phyloP scores from a whole-genome alignment of 2,329 filamentous ascomycete species.

The Neodidymelliopsis sp. region DNA sequence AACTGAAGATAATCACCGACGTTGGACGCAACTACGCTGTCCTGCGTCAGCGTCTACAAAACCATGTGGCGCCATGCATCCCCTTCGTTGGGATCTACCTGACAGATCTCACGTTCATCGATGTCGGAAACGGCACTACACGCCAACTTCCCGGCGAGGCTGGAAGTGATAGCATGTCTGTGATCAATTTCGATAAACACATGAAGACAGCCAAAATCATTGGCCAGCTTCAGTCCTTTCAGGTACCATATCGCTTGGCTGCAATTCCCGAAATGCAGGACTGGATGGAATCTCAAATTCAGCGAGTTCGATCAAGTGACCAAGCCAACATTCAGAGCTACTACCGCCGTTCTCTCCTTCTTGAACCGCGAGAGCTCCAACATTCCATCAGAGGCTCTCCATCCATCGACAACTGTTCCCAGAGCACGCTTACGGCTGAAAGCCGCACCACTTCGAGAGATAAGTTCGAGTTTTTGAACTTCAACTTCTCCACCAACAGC shows the following conservation, averaged over 20 bases:
- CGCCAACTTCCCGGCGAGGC: constrained; percentile 72
- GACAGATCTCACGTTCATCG: constrained; percentile 94
- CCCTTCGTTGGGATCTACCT: constrained; percentile 97
- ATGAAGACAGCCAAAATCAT: constrained; percentile 94
- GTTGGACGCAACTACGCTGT: constrained; percentile 90
- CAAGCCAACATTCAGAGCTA: constrained; percentile 70
- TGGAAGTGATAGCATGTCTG: constrained; percentile 70
- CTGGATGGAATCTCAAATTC: constrained; percentile 86
- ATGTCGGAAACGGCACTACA: constrained; percentile 88
- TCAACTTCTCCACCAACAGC: constrained; percentile 45
- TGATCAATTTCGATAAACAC: constrained; percentile 99
- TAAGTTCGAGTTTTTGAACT: constrained; percentile 49
- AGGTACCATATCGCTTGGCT: constrained; percentile 85
- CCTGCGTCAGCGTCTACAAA: constrained; percentile 81
- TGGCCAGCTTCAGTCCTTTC: constrained; percentile 92
- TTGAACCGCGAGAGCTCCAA: constrained; percentile 74
- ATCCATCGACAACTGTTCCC: constrained; percentile 35
- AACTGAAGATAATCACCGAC: constrained; percentile 84
- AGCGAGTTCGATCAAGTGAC: constrained; percentile 72
- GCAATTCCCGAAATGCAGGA: constrained; percentile 89
- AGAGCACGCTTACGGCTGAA: constrained; percentile 37
- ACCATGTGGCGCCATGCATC: constrained; percentile 88
- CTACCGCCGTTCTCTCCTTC: constrained; percentile 82
- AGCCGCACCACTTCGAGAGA: constrained; percentile 44
- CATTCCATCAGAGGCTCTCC: constrained; percentile 37